Evolutionary conservation across 495 filamentous ascomycete species (phyloP).

Genomic region (Symbiotaphrina buchneri): DNA sequence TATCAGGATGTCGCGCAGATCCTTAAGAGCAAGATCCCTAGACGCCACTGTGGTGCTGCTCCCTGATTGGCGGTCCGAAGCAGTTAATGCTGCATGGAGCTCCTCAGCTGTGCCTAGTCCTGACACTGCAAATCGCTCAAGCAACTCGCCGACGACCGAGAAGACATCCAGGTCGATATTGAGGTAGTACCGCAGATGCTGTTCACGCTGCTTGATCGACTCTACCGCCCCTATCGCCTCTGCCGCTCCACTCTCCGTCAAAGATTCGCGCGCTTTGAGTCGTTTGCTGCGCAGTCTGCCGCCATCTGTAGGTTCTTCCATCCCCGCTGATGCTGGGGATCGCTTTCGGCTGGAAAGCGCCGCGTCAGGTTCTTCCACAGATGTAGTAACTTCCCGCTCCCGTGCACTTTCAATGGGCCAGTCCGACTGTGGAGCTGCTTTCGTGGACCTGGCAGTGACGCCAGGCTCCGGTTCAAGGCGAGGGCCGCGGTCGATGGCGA

Average conservation of each 20-base stretch:
- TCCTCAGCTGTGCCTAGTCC: constrained; percentile 19
- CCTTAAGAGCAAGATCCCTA: constrained; percentile 19
- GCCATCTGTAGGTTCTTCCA: constrained; percentile 27
- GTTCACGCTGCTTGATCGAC: constrained; percentile 44
- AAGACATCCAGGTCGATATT: constrained; percentile 62
- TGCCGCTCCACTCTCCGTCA: constrained; percentile 23
- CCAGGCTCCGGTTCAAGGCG: too few relatives aligned
- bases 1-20: constrained; percentile 28
- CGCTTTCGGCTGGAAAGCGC: constrained; percentile 21
- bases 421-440: too few relatives aligned
- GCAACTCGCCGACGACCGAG: constrained; percentile 36
- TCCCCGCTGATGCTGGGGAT: constrained; percentile 24
- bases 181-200: constrained; percentile 41
- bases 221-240: constrained; percentile 35
- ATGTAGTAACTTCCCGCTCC: too few relatives aligned
- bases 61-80: constrained; percentile 1
- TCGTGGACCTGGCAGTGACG: too few relatives aligned
- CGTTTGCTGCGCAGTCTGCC: constrained; percentile 62
- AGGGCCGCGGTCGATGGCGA: too few relatives aligned
- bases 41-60: not conserved
- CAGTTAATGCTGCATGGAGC: constrained; percentile 14
- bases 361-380: constrained; percentile 4
- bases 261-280: constrained; percentile 55
- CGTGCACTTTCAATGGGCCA: too few relatives aligned
- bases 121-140: constrained; percentile 42